Conservation (phyloP, 805 yeast species). For the Saturnispora sanitii region DNA sequence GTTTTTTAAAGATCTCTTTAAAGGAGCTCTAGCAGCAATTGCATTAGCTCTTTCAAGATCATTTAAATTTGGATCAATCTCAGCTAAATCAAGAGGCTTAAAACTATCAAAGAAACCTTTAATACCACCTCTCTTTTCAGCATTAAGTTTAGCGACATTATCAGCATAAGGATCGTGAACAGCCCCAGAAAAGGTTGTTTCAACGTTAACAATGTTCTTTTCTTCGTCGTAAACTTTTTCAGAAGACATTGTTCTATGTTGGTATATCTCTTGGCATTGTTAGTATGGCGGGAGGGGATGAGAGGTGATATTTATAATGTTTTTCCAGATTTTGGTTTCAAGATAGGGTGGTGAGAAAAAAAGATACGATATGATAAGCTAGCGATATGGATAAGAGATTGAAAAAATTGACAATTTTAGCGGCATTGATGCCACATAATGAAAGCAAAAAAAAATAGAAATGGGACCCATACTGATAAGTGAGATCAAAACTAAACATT, state of each 20-base stretch:
- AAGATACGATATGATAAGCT: not conserved
- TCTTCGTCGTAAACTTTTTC: constrained; percentile 11
- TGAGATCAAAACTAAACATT: too few relatives aligned
- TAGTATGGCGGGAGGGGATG: not conserved
- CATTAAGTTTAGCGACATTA: not conserved
- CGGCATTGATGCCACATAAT: too few relatives aligned
- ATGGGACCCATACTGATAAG: too few relatives aligned
- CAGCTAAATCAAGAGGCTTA: constrained; percentile 26
- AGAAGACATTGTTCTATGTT: constrained; percentile 9
- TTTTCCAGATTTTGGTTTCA: not conserved
- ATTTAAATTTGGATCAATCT: constrained; percentile 34
- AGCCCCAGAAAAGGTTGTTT: constrained; percentile 5
- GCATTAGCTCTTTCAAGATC: constrained; percentile 39
- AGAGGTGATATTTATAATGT: not conserved
- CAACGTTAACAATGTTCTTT: constrained; percentile 18
- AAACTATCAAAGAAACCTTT: constrained; percentile 23
- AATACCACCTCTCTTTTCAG: constrained; percentile 4
- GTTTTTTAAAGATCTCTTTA: constrained; percentile 42
- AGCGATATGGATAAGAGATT: not conserved
- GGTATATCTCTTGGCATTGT: too few relatives aligned
- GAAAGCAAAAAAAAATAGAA: not conserved
- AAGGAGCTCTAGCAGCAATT: constrained; percentile 39
- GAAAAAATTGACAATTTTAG: too few relatives aligned
- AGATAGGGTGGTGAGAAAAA: too few relatives aligned
- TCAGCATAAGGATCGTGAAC: constrained; percentile 8